Conservation (phyloP, 2,329 filamentous ascomycete genomes). For the Aspergillus luchuensis region DNA sequence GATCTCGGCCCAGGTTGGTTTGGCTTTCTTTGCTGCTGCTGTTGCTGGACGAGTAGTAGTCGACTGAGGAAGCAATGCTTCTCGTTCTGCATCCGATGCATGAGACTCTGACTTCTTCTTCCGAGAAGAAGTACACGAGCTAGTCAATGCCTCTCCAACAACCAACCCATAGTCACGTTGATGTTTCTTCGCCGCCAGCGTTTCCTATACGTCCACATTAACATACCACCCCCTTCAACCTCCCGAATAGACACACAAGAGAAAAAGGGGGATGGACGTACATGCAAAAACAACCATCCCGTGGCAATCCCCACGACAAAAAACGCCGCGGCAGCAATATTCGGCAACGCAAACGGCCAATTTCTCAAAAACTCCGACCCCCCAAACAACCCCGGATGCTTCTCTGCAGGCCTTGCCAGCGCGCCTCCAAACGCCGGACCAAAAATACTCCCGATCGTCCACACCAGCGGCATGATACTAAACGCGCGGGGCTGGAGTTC, state of each 20-base stretch:
- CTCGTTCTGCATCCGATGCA: constrained; percentile 5
- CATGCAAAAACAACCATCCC: constrained; percentile 76
- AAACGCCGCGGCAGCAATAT: constrained; percentile 72
- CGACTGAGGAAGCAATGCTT: not conserved
- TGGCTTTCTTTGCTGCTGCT: constrained; percentile 13
- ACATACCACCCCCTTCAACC: not conserved
- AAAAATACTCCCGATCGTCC: constrained; percentile 83
- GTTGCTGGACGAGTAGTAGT: too few species aligned
- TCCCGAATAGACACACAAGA: too few species aligned
- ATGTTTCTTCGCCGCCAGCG: constrained; percentile 70
- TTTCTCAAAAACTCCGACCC: constrained; percentile 66
- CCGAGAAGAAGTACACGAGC: constrained; percentile 37
- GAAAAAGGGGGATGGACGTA: constrained; percentile 36
- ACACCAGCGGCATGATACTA: constrained; percentile 88
- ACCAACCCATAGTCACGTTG: constrained; percentile 73
- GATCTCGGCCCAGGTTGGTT: constrained; percentile 61
- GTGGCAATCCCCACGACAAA: constrained; percentile 76
- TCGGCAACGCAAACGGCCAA: constrained; percentile 84
- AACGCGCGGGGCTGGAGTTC: constrained; percentile 88
- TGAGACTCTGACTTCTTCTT: constrained; percentile 20
- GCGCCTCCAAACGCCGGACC: constrained; percentile 86
- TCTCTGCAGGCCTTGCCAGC: constrained; percentile 76
- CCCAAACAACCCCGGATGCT: constrained; percentile 72
- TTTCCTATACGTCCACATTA: constrained; percentile 61
- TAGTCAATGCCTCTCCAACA: constrained; percentile 67